Percentiles rank a stretch among this genome's conserved stretches.
Evolutionary conservation across 2,329 filamentous ascomycete species (phyloP).

Genomic region (Alternaria sp.): DNA sequence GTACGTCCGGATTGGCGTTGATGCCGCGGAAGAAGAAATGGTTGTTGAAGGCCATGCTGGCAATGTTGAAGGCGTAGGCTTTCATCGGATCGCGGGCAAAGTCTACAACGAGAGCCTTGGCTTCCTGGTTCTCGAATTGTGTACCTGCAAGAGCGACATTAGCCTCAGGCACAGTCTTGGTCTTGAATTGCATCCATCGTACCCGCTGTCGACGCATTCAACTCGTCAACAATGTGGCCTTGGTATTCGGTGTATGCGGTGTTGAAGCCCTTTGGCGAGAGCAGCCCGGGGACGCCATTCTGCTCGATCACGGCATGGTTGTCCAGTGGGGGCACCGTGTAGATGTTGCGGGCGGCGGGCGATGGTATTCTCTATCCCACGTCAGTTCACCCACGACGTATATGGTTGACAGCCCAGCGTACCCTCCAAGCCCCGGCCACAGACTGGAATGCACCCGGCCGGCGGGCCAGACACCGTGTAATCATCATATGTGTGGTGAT

Average conservation of each 20-base stretch:
- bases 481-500: constrained; percentile 39
- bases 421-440: constrained; percentile 33
- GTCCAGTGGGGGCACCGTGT: constrained; percentile 59
- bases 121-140: constrained; percentile 66
- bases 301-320: constrained; percentile 56
- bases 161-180: constrained; percentile 4
- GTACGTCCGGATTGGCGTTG: constrained; percentile 36
- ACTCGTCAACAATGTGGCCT: constrained; percentile 72
- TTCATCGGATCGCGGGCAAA: constrained; percentile 79
- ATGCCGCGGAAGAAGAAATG: constrained; percentile 78
- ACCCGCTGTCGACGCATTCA: constrained; percentile 80
- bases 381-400: constrained; percentile 33
- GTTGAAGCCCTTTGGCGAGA: constrained; percentile 73
- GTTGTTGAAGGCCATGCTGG: constrained; percentile 95
- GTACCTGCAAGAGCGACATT: constrained; percentile 61
- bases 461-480: constrained; percentile 44
- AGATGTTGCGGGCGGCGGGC: constrained; percentile 37
- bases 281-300: constrained; percentile 72
- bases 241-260: constrained; percentile 88
- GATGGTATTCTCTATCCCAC: constrained; percentile 35
- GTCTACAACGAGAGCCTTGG: constrained; percentile 74
- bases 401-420: constrained; percentile 18
- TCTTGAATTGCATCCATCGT: constrained; percentile 28
- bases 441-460: constrained; percentile 36
- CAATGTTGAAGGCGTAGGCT: constrained; percentile 91